phyloP scores from a whole-genome alignment of 768 basidiomycete genomes.

The Lanmaoa rubissima region DNA sequence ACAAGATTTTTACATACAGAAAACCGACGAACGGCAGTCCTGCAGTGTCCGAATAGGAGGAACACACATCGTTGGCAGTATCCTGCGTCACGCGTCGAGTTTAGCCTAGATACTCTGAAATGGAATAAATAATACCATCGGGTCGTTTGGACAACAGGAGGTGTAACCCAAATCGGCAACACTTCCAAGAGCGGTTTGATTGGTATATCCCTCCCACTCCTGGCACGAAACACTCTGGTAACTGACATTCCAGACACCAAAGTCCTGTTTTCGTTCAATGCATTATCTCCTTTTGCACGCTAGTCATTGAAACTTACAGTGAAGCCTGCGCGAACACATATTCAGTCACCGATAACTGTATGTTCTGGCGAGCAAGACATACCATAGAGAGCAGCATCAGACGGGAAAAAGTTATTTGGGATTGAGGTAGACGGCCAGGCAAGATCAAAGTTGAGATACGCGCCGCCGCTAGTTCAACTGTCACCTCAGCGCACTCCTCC shows the following conservation, averaged over 20 bases:
- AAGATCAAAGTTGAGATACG: constrained; percentile 79
- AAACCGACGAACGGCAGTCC: constrained; percentile 53
- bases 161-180: constrained; percentile 53
- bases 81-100: constrained; percentile 30
- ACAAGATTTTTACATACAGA: neutral
- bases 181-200: constrained; percentile 65
- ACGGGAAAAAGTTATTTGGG: constrained; percentile 72
- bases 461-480: constrained; percentile 51
- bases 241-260: constrained; percentile 83
- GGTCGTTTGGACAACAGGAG: constrained; percentile 73
- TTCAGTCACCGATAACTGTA: constrained; percentile 27
- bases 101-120: constrained; percentile 1
- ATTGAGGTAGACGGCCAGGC: constrained; percentile 74
- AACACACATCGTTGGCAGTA: constrained; percentile 52
- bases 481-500: neutral
- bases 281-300: neutral
- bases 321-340: constrained; percentile 34
- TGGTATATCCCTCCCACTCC: constrained; percentile 61
- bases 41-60: constrained; percentile 68
- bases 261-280: constrained; percentile 49
- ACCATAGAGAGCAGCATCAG: constrained; percentile 65
- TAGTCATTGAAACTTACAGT: constrained; percentile 29
- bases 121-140: constrained; percentile 42
- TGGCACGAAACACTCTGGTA: constrained; percentile 66
- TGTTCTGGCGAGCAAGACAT: constrained; percentile 9